Evolutionary conservation across 2,329 filamentous ascomycete genomes (phyloP).

Genomic region (Incumbomyces delicatus): DNA sequence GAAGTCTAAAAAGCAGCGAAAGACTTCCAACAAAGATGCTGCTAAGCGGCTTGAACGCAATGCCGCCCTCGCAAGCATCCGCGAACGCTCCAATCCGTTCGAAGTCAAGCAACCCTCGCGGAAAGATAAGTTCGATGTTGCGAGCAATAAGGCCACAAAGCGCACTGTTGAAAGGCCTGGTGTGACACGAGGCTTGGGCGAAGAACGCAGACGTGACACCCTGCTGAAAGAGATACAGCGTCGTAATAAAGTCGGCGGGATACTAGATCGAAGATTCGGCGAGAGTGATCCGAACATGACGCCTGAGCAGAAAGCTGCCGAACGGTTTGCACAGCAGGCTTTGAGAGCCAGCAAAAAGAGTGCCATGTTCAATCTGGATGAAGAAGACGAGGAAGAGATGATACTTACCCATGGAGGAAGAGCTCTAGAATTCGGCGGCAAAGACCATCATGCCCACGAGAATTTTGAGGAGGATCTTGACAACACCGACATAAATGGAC

Average conservation of each 20-base stretch:
- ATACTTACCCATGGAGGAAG: constrained; percentile 76
- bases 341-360: constrained; percentile 66
- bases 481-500: constrained; percentile 34
- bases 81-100: constrained; percentile 96
- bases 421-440: constrained; percentile 48
- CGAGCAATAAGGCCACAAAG: constrained; percentile 51
- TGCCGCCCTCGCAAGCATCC: constrained; percentile 71
- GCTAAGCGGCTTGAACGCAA: constrained; percentile 69
- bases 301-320: constrained; percentile 81
- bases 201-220: constrained; percentile 74
- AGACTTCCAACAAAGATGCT: constrained; percentile 57
- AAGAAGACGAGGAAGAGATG: constrained; percentile 59
- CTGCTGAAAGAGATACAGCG: constrained; percentile 82
- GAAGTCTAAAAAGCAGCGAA: constrained; percentile 90
- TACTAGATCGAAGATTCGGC: constrained; percentile 87
- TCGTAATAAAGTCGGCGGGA: constrained; percentile 82
- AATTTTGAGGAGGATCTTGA: constrained; percentile 70
- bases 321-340: constrained; percentile 83
- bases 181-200: constrained; percentile 72
- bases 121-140: constrained; percentile 76
- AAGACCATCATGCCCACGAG: constrained; percentile 45
- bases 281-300: constrained; percentile 93
- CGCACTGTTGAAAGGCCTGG: constrained; percentile 64
- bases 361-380: constrained; percentile 83
- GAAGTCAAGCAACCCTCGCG: constrained; percentile 74